Evolutionary conservation across 768 basidiomycete genomes (phyloP).

Genomic region (Mycena olivaceomarginata): DNA sequence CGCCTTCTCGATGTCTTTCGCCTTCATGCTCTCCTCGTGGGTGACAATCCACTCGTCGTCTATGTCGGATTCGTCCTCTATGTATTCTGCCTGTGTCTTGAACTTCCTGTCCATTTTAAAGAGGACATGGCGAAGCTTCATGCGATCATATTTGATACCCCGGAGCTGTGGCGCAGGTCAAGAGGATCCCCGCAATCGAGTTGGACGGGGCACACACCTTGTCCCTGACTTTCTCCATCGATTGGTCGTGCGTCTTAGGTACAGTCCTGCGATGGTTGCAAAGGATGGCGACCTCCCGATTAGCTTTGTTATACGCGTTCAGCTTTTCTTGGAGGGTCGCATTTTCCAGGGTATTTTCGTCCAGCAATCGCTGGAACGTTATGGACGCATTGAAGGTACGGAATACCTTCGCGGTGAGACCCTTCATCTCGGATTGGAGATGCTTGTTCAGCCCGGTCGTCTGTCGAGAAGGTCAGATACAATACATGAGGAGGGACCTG

Average conservation of each 20-base stretch:
- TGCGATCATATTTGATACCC: conserved; percentile 95
- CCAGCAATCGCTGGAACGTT: conserved; percentile 95
- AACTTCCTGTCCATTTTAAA: conserved; percentile 86
- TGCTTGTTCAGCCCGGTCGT: conserved; percentile 97
- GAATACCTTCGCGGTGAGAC: conserved; percentile 98
- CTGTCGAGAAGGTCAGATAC: conserved; percentile 45
- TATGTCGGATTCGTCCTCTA: conserved; percentile 92
- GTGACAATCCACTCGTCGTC: conserved; percentile 93
- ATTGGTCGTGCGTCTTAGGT: conserved; percentile 93
- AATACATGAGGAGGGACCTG: neutral
- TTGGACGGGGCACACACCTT: conserved; percentile 74
- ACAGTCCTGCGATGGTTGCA: conserved; percentile 99
- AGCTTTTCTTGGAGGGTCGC: conserved; percentile 96
- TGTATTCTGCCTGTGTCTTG: conserved; percentile 88
- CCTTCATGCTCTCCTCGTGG: conserved; percentile 86
- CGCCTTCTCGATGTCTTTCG: conserved; percentile 90
- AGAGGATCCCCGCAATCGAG: neutral
- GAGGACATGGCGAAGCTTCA: conserved; percentile 95
- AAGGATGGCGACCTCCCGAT: conserved; percentile 96
- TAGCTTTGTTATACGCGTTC: conserved; percentile 97
- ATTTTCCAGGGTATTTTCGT: conserved; percentile 75
- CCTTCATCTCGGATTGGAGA: conserved; percentile 95
- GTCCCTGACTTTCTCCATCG: conserved; percentile 95
- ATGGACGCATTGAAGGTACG: conserved; percentile 99
- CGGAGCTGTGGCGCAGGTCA: conserved; percentile 62